Evolutionary conservation across 371 early-diverging fungal species (phyloP).

Genomic region (Apophysomyces variabilis): DNA sequence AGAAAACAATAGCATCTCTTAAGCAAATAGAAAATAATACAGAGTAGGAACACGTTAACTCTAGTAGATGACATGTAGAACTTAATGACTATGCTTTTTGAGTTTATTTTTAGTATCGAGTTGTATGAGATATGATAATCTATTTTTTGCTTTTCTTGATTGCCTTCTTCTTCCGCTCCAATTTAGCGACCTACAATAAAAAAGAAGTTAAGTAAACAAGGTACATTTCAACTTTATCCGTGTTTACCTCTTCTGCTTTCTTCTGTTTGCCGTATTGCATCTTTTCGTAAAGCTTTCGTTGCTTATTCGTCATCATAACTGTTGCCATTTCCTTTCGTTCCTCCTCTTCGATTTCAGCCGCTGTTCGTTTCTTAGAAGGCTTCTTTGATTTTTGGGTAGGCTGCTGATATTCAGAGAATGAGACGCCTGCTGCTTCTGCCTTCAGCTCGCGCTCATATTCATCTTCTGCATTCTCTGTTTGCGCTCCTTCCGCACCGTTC

Average conservation of each 20-base stretch:
- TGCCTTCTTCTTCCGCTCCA: constrained; percentile 49
- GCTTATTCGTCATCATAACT: constrained; percentile 94
- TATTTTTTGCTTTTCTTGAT: constrained; percentile 37
- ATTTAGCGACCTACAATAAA: constrained; percentile 28
- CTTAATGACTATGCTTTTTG: constrained; percentile 1
- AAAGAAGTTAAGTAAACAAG: not conserved
- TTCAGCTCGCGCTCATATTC: constrained; percentile 67
- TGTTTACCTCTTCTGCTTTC: constrained; percentile 60
- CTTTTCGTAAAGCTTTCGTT: constrained; percentile 82
- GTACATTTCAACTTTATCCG: no score
- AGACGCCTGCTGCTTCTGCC: constrained; percentile 79
- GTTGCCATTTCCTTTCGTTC: constrained; percentile 88
- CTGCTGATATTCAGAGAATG: constrained; percentile 72
- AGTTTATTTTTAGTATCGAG: not conserved
- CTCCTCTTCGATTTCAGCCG: constrained; percentile 75
- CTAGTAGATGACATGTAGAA: not conserved
- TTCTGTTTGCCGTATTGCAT: constrained; percentile 74
- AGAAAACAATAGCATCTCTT: no score
- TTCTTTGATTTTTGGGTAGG: constrained; percentile 48
- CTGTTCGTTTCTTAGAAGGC: constrained; percentile 61
- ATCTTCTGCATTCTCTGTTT: constrained; percentile 42
- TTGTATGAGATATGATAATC: constrained; percentile 2
- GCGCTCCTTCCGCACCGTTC: constrained; percentile 30
- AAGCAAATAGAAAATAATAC: no score
- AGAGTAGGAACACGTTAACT: no score